These are phyloP conservation scores for Coelastrella sp. DNA, from an alignment of 139 green algal genomes.

Conservation along the genomic window DNA sequence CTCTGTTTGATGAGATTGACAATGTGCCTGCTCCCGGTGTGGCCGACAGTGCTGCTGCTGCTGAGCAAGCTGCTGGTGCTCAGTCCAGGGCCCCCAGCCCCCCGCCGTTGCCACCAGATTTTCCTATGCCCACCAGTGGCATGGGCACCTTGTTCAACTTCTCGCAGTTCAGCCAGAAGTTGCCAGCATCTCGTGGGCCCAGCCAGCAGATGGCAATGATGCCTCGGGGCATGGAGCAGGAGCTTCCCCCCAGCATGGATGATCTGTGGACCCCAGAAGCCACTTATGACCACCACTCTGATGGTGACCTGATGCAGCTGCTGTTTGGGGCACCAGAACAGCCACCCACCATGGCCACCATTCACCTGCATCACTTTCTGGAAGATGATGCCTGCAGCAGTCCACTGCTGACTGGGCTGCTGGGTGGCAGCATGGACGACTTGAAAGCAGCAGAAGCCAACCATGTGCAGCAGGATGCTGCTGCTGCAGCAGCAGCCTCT, in stretches of 20 bases:
- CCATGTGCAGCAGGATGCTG: not conserved
- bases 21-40: not conserved
- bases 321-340: constrained; percentile 67
- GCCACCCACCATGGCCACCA: constrained; percentile 64
- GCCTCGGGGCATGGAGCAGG: constrained; percentile 43
- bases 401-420: constrained; percentile 20
- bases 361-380: constrained; percentile 59
- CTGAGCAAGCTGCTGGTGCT: not conserved
- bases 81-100: constrained; percentile 47
- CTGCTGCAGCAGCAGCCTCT: not conserved
- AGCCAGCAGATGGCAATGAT: constrained; percentile 46
- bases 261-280: constrained; percentile 42
- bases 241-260: constrained; percentile 47
- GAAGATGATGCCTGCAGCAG: constrained; percentile 30
- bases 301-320: constrained; percentile 68
- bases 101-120: constrained; percentile 58
- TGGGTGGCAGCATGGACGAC: constrained; percentile 31
- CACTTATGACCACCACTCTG: constrained; percentile 54
- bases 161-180: constrained; percentile 58
- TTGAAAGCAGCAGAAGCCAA: constrained; percentile 23
- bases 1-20: constrained; percentile 42
- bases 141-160: constrained; percentile 65
- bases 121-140: constrained; percentile 6
- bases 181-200: constrained; percentile 37
- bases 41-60: not conserved